Percentiles rank a stretch among this genome's conserved stretches.
Evolutionary conservation across 768 basidiomycete genomes (phyloP).

Genomic region (Chiua virens): DNA sequence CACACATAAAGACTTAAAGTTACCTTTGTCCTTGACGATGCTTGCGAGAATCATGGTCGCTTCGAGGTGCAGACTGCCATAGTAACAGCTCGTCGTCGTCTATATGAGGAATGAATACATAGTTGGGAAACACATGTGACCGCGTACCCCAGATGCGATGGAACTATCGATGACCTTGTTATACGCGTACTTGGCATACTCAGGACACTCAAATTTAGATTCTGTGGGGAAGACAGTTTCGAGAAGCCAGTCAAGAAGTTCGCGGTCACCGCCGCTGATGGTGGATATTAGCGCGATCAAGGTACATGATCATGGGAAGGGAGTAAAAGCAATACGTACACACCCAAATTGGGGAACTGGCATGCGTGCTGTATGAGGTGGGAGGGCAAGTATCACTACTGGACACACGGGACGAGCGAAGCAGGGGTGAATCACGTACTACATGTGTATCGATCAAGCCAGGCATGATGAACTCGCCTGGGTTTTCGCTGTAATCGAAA

Average conservation of each 20-base stretch:
- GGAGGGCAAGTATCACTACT: background rate
- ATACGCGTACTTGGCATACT: constrained; percentile 70
- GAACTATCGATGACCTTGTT: constrained; percentile 63
- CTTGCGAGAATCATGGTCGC: constrained; percentile 79
- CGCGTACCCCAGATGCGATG: constrained; percentile 70
- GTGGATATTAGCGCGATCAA: background rate
- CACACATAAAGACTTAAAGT: constrained; percentile 3
- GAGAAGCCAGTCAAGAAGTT: constrained; percentile 84
- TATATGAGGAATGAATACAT: constrained; percentile 4
- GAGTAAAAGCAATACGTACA: constrained; percentile 12
- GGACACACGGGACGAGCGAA: no score
- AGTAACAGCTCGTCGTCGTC: constrained; percentile 94
- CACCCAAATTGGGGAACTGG: constrained; percentile 42
- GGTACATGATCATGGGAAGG: no score
- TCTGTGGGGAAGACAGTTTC: constrained; percentile 86
- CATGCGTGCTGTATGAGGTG: constrained; percentile 23
- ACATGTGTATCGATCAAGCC: constrained; percentile 92
- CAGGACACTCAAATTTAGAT: constrained; percentile 60
- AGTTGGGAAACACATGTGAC: background rate
- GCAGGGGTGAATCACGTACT: constrained; percentile 43
- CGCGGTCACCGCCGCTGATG: constrained; percentile 70
- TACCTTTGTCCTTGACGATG: constrained; percentile 58
- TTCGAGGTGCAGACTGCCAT: constrained; percentile 76
- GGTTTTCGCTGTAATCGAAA: constrained; percentile 31
- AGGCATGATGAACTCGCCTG: constrained; percentile 73